Evolutionary conservation across 106 monocot species (phyloP), one percentile per base, ranked within the genome.

Genomic region (Gastrodia elata): DNA sequence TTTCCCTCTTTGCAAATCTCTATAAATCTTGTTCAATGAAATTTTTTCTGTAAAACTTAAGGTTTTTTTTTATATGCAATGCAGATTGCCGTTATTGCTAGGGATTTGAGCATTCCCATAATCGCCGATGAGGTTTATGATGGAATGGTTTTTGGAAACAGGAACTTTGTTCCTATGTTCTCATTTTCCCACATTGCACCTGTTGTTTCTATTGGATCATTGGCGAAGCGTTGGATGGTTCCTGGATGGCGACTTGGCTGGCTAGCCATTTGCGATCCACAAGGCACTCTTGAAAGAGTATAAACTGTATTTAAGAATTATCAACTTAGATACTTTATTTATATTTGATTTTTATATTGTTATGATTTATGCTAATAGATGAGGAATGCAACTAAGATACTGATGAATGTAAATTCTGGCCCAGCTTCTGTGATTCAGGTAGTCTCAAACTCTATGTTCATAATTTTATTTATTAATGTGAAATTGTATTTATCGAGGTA

Each of bases 171-270:
- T 10, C 88, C 92, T 3, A 81, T 97, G 88, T 80, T 83, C n/a
- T 83, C 84, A 2, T 80, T 90, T 24, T 78, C 84, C n/a, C 78
- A 88, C 24, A 68, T 88, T 37, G 82, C 83, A 18, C 88, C 96
- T 1, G 75, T 97, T 36, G 81, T 97, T 16, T 93, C 79, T 9
- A 83, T 97, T 8, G 93, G 96, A 38, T 80, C 92, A 0, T 43
- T 97, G 68, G 87, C 96, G 3, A 92, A 97, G 78, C 75, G 90
- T 22, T 97, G 87, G 88, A 82, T 97, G 74, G 76, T 97, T 61
- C 96, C 96, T 15, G 96, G 96, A 16, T 97, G 96, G 96, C 90
- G 93, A 11, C 86, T 90, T 7, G 96, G 96, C 10, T 97, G 96
- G 96, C n/a, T 93, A n/a, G 96, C 82, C 40, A 48, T 93, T 0